phyloP scores from a whole-genome alignment of 768 basidiomycete species.

The Rubroboletus pulcherrimus region DNA sequence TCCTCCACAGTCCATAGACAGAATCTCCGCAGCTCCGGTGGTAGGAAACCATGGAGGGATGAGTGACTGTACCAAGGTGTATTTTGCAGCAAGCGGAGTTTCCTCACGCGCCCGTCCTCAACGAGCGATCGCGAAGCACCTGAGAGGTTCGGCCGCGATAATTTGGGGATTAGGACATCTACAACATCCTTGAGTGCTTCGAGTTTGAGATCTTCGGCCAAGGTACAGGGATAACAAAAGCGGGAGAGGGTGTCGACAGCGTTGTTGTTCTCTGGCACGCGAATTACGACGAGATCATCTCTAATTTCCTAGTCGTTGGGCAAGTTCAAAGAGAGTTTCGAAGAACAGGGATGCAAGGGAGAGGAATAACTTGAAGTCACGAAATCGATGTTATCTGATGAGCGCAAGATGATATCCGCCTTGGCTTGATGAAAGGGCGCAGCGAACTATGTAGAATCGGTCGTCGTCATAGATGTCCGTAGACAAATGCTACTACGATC shows the following conservation, averaged over 20 bases:
- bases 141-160: conserved; percentile 21
- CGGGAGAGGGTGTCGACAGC: conserved; percentile 23
- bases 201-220: conserved; percentile 17
- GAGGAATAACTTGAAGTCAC: conserved; percentile 31
- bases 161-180: conserved; percentile 15
- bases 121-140: conserved; percentile 32
- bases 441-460: conserved; percentile 1
- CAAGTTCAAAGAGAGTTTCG: conserved; percentile 29
- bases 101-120: conserved; percentile 20
- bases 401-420: conserved; percentile 23
- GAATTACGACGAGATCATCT: conserved; percentile 21
- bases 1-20: conserved; percentile 2
- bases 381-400: conserved; percentile 30
- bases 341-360: too few relatives aligned
- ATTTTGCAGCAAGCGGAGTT: conserved; percentile 28
- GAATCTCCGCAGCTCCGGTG: conserved; percentile 13
- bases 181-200: conserved; percentile 6
- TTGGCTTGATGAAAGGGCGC: conserved; percentile 23
- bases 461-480: not conserved
- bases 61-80: conserved; percentile 25
- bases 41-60: conserved; percentile 21
- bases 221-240: conserved; percentile 27
- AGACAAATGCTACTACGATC: not conserved
- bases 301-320: conserved; percentile 20
- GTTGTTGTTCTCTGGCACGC: conserved; percentile 19